Base-by-base conservation (phyloP, 257 asterid genomes). In the Solanum pennellii region DNA sequence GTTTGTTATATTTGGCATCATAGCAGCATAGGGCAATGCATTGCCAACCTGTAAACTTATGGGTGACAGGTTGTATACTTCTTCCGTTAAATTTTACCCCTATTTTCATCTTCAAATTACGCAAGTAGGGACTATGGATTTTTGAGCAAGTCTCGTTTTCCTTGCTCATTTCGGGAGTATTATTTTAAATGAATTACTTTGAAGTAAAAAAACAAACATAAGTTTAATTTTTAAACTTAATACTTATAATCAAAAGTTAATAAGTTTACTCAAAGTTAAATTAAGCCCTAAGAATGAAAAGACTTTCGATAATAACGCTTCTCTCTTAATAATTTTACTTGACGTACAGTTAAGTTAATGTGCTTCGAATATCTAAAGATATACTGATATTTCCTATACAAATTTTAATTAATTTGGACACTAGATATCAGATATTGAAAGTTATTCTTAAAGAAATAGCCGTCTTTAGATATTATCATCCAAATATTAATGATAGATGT, bases 11-110 rank as follows among this genome's bases (percentile, higher is more conserved):
- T 27, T 74, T 79, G 66, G 66, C 84, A 45, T 79, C 8, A 27
- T 79, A 79, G 25, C 5, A 27, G 65, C n/a, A 27, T 79, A 79
- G 66, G 66, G 84, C 68, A 80, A 39, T 47, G 44, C 84, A 45
- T 49, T 91, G 95, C 95, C 98, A 96, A 85, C 91, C 98, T 94
- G 97, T 92, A 87, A 89, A 80, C 72, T 82, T 72, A 88, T 91
- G 93, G 84, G 89, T 90, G 94, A 93, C 98, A 95, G 98, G 88
- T 92, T 91, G 94, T 89, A 88, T 20, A 88, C 86, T 56, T 75
- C 83, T 68, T 37, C 83, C 52, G 9, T 79, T 9, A 11, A 79
- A 79, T 12, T 79, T 4, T 45, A 79, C 60, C 84, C 42, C 39
- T 59, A 10, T 42, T 9, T 45, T 15, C n/a, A 15, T 12, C 27